Conservation (phyloP, 2,329 filamentous ascomycete species). For the Zalaria obscura region DNA sequence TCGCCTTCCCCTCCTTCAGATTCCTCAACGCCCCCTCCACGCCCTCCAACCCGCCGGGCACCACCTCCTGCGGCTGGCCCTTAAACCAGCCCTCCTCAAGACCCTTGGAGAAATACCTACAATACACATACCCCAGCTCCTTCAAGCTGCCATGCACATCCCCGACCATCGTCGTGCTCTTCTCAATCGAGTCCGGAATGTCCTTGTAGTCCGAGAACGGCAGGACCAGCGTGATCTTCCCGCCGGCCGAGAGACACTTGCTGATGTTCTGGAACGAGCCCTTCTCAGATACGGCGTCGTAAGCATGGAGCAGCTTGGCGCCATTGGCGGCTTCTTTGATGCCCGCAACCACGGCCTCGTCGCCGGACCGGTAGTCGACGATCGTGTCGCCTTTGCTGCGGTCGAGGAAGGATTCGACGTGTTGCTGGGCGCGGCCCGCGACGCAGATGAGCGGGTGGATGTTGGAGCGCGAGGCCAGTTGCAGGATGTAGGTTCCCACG, state of each 20-base stretch:
- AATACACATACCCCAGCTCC: conserved; percentile 21
- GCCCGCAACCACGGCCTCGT: conserved; percentile 33
- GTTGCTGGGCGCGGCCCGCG: conserved; percentile 22
- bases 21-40: conserved; percentile 14
- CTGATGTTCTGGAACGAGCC: conserved; percentile 28
- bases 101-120: conserved; percentile 16
- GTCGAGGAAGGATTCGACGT: conserved; percentile 24
- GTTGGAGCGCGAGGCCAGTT: conserved; percentile 23
- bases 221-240: conserved; percentile 26
- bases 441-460: conserved; percentile 29
- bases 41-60: conserved; percentile 15
- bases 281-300: conserved; percentile 44
- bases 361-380: conserved; percentile 41
- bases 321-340: conserved; percentile 29
- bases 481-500: conserved; percentile 26
- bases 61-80: conserved; percentile 18
- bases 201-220: conserved; percentile 26
- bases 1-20: conserved; percentile 16
- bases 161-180: conserved; percentile 22
- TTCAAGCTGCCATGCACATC: conserved; percentile 16
- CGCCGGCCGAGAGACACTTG: conserved; percentile 26
- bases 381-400: conserved; percentile 25
- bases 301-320: conserved; percentile 34
- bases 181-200: conserved; percentile 23
- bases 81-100: conserved; percentile 22